Base-by-base conservation (phyloP, 805 yeast genomes). In the Kodamaea kakaduensis region DNA sequence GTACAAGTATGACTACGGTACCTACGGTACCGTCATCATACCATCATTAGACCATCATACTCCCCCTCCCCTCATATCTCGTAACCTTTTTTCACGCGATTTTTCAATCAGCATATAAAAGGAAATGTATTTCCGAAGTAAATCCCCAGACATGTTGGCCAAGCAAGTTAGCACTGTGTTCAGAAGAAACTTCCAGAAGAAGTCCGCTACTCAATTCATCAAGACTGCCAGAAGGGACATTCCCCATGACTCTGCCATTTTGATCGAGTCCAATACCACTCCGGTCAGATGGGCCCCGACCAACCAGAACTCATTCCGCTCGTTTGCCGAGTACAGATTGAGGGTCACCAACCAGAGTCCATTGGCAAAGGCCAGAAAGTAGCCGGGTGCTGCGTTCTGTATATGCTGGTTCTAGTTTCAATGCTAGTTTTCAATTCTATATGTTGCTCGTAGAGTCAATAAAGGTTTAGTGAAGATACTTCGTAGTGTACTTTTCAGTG, bases 251-350 rank as follows among this genome's bases (percentile, higher is more conserved):
- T 35, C 37, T 4, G 19, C 30, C 5, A n/a, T 29, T 6, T 13
- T 29, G 13, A 31, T 37, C 13, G 38, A 33, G 44, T 44, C 50
- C 22, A 35, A 42, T 27, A 50, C 48, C 15, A 44, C 46, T 16
- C 38, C 44, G 4, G 42, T 45, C 41, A 62, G 59, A 48, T 63
- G 68, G 67, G 50, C 51, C 34, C 69, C 69, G 13, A 58, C 61
- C 13, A 43, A 54, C 31, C 69, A 69, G 24, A 54, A 63, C 48
- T 54, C 68, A 14, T 66, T 61, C 50, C 54, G 69, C 38, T 55
- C 67, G 3, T 67, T 67, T 48, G 69, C 69, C 25, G 71, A 67
- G 45, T 67, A 67, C 54, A 54, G 72, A 44, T 61, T 67, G 49
- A 58, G 59, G 40, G 69, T 53, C 6, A 56, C 57, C 28, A 58